Base-by-base conservation (phyloP, 2,329 filamentous ascomycete genomes). In the Thielaviopsis ethacetica region DNA sequence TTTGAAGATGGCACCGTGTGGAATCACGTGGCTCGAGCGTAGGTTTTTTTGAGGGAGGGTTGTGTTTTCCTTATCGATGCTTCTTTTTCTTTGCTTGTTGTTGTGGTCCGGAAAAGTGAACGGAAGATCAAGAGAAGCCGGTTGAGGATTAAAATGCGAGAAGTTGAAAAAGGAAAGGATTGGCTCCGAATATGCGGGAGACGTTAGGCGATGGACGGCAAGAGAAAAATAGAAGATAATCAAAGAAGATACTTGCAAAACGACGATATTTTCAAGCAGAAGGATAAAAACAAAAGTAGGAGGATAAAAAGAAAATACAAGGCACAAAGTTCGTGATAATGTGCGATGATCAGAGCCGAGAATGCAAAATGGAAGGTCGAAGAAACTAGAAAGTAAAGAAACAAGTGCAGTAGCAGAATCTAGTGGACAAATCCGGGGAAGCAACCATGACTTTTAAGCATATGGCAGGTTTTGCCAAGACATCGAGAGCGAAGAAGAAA, bases 401-500 rank as follows among this genome's bases (percentile, higher is more conserved):
- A 57, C 34, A 34, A 49, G 47, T 50, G 15, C n/a, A 50, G 21
- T 21, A 30, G 12, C 10, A 51, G 17, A 26, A 19, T 24, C 7
- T 22, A 22, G n/a, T 30, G 15, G 10, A 21, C 44, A n/a, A 55
- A 47, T 61, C 59, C 56, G 49, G 59, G 59, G 59, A 61, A 59
- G 49, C 44, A 34, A 17, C 34, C 57, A 61, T 56, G 59, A 59
- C 57, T 59, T 57, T 59, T 61, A 59, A 61, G 57, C 44, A 56
- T 53, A 53, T 41, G 41, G 49, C 27, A 52, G n/a, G 30, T 54
- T 50, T 21, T 56, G 59, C 59, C 59, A 61, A 61, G 59, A 61
- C 19, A 22, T 30, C 24, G 34, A 51, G 49, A 19, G 24, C 34
- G 53, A 19, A 17, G 38, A 24, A 19, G 56, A 38, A 24, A 21